These are phyloP conservation scores for Hortiboletus rubellus DNA, from an alignment of 1,284 basidiomycete species.

Conservation along the genomic window DNA sequence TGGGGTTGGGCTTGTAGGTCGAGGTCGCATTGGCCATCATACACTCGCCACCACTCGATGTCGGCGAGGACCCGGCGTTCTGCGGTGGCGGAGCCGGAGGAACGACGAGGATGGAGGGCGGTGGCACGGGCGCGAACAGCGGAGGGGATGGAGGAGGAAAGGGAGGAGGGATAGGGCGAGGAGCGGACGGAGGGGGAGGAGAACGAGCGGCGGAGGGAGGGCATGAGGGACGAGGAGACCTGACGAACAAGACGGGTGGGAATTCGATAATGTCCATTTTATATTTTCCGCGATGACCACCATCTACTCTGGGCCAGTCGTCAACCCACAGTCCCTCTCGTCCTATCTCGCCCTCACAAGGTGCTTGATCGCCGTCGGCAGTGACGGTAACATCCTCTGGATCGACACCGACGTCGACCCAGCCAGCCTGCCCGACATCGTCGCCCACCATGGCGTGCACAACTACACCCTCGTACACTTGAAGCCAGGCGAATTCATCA, in stretches of 20 bases:
- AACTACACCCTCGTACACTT: constrained; percentile 39
- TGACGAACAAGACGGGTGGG: constrained; percentile 28
- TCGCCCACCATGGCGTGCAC: constrained; percentile 43
- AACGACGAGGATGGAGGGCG: constrained; percentile 51
- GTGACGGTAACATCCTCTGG: constrained; percentile 67
- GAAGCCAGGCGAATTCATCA: constrained; percentile 72
- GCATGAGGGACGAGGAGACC: constrained; percentile 46
- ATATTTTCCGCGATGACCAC: constrained; percentile 33
- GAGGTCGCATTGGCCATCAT: constrained; percentile 62
- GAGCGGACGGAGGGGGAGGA: constrained; percentile 65
- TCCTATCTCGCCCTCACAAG: constrained; percentile 54
- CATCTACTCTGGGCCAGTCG: constrained; percentile 66
- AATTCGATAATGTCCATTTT: constrained; percentile 30
- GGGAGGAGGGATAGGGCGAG: constrained; percentile 56
- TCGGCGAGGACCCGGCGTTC: constrained; percentile 73
- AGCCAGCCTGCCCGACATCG: constrained; percentile 43
- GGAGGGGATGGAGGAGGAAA: constrained; percentile 34
- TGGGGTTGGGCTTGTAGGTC: constrained; percentile 39
- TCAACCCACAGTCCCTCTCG: constrained; percentile 62
- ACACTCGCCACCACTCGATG: constrained; percentile 81
- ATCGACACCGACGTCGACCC: constrained; percentile 55
- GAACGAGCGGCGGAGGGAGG: constrained; percentile 72
- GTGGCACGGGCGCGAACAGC: constrained; percentile 36
- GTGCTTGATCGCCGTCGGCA: constrained; percentile 60
- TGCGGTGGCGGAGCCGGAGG: constrained; percentile 62